Conservation (phyloP, 1,284 basidiomycete species). For the Vanrija sp. region DNA sequence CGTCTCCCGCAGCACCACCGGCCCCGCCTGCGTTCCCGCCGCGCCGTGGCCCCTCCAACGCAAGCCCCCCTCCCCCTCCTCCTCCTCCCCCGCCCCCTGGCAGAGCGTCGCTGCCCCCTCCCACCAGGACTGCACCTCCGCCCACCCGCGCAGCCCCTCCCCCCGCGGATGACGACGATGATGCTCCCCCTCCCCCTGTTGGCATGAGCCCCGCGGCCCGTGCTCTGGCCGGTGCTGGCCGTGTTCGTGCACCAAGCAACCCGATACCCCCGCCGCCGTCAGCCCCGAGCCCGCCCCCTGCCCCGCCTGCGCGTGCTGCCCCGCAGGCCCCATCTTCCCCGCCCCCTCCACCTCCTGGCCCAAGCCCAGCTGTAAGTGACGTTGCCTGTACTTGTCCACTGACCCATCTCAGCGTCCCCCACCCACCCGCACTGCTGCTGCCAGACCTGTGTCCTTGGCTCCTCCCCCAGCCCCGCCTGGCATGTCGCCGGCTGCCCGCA, state of each 20-base stretch:
- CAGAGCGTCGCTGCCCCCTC: slow-evolving; percentile 16
- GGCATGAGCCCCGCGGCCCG: slow-evolving; percentile 36
- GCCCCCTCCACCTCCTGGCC: slow-evolving; percentile 25
- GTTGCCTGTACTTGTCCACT: background rate
- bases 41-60: slow-evolving; percentile 19
- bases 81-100: slow-evolving; percentile 40
- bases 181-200: slow-evolving; percentile 30
- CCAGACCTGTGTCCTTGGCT: slow-evolving; percentile 7
- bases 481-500: slow-evolving; percentile 16
- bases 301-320: background rate
- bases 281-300: background rate
- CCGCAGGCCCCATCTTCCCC: slow-evolving; percentile 3
- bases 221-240: slow-evolving; percentile 15
- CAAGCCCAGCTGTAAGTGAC: slow-evolving; percentile 25
- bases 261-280: slow-evolving; percentile 3
- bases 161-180: slow-evolving; percentile 21
- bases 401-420: background rate
- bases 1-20: slow-evolving; percentile 17
- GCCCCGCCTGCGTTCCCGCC: slow-evolving; percentile 28
- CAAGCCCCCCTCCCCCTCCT: slow-evolving; percentile 52
- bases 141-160: slow-evolving; percentile 19
- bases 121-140: slow-evolving; percentile 19
- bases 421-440: background rate
- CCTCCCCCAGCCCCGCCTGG: slow-evolving; percentile 27
- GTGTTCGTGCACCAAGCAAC: slow-evolving; percentile 10